Base-by-base conservation (phyloP, 2,329 filamentous ascomycete species). In the Myriangium duriaei region DNA sequence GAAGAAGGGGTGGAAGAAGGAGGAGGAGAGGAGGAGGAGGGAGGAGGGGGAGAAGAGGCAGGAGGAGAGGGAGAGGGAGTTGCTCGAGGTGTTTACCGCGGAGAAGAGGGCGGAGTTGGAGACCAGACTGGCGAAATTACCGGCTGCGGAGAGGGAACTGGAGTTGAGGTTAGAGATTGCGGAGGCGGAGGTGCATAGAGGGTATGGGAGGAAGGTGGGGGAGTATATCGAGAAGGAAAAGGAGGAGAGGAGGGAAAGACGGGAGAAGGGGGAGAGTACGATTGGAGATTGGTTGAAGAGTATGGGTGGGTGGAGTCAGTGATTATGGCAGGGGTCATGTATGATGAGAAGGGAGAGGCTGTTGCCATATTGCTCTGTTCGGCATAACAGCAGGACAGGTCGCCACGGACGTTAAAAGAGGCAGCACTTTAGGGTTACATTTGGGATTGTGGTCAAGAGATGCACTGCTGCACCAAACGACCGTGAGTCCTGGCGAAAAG, bases 121-220 rank as follows among this genome's bases (percentile, higher is more conserved):
- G 42, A 66, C 53, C 39, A 46, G 50, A 35, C 41, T 59, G 12
- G 45, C 49, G 34, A 50, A 49, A 11, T 43, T 58, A 37, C 47
- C 41, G 28, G 44, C 69, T 34, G 63, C 64, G 40, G 75, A 81
- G 55, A 64, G 74, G 17, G 63, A 65, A 30, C 56, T 76, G 12
- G 79, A 84, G 55, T 71, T 79, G 55, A 69, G 71, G 42, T 73
- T 79, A 13, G 63, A 81, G 44, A 65, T 68, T 42, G 76, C 73
- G 5, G 76, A 84, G 60, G 59, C 71, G 40, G 63, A 72, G 51
- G 69, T 72, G 46, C 74, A 76, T 53, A 58, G 68, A 33, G 69
- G 79, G 48, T 65, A 82, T 50, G 70, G 74, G 37, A 56, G 62
- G 45, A 56, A 68, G 42, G 60, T 83, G 43, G 61, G 70, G 48